A percentile compares a stretch with the other conserved stretches of the same genome.
These are phyloP conservation scores for Colletotrichum sp. DNA, from an alignment of 2,329 filamentous ascomycete genomes.

Conservation along the genomic window DNA sequence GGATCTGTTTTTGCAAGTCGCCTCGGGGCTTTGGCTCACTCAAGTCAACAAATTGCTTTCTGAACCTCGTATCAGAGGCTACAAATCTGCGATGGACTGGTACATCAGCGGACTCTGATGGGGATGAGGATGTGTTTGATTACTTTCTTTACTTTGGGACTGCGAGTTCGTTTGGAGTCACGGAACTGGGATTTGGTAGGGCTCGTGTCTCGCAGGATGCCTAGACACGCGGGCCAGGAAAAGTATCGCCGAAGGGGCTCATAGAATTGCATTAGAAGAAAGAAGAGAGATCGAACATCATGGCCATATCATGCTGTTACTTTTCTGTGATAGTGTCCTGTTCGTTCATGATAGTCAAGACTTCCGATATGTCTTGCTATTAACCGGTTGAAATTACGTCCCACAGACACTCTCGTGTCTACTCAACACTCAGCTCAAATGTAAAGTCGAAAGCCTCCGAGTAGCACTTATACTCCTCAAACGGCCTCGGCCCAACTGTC, in stretches of 20 bases:
- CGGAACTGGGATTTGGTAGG: not conserved
- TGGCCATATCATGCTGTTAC: not conserved
- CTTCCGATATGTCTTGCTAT: not conserved
- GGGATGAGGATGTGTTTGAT: rapidly evolving
- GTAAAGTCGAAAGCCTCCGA: constrained; percentile 29
- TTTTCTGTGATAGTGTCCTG: no score
- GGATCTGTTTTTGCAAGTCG: not conserved
- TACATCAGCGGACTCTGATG: not conserved
- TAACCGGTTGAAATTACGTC: not conserved
- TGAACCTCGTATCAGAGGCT: not conserved
- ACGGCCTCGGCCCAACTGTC: constrained; percentile 43
- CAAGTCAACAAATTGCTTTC: not conserved
- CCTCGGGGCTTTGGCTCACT: not conserved
- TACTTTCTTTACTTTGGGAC: rapidly evolving
- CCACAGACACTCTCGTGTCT: not conserved
- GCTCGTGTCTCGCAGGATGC: not conserved
- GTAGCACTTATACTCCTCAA: constrained; percentile 20
- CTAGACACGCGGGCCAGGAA: rapidly evolving
- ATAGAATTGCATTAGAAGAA: not conserved
- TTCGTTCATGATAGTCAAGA: not conserved
- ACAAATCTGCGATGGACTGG: not conserved
- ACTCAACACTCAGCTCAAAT: constrained; percentile 8
- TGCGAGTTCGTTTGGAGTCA: not conserved
- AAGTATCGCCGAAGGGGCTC: not conserved
- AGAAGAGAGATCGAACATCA: not conserved